phyloP scores from a whole-genome alignment of 140 eudicot genomes.

The Senecio squalidus region DNA sequence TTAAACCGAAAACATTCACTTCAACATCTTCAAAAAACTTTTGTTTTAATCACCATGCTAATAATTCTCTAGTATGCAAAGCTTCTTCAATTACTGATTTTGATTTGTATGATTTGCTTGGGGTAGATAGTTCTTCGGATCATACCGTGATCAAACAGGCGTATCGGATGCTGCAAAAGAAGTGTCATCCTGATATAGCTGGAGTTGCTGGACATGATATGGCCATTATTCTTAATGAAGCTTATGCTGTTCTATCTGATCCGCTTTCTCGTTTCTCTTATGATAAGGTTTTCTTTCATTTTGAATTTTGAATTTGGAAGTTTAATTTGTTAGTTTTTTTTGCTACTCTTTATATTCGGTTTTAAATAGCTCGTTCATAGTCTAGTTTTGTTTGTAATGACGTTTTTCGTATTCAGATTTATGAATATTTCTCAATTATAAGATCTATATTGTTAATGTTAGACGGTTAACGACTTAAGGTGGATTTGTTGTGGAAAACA shows the following conservation, averaged over 20 bases:
- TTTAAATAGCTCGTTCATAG: no score
- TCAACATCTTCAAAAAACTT: constrained; percentile 8
- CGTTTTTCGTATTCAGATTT: no score
- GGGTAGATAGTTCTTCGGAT: constrained; percentile 63
- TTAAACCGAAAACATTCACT: constrained; percentile 11
- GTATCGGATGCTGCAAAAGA: constrained; percentile 74
- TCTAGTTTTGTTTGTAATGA: no score
- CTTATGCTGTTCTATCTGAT: constrained; percentile 83
- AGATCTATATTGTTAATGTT: no score
- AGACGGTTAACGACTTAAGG: no score
- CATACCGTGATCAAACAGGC: constrained; percentile 54
- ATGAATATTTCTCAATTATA: no score
- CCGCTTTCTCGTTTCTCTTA: constrained; percentile 61
- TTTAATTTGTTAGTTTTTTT: no score
- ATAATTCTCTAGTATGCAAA: constrained; percentile 24
- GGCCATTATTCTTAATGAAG: constrained; percentile 92
- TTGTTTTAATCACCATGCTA: background rate
- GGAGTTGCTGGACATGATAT: constrained; percentile 84
- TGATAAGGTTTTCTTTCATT: constrained; percentile 48
- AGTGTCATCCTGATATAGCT: constrained; percentile 95
- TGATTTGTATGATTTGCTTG: constrained; percentile 79
- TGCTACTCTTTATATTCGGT: no score
- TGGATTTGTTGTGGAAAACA: no score
- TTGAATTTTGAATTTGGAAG: no score
- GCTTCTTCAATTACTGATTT: constrained; percentile 51